Base-by-base conservation (phyloP, 2,329 filamentous ascomycete species). In the Cercospora sojina region DNA sequence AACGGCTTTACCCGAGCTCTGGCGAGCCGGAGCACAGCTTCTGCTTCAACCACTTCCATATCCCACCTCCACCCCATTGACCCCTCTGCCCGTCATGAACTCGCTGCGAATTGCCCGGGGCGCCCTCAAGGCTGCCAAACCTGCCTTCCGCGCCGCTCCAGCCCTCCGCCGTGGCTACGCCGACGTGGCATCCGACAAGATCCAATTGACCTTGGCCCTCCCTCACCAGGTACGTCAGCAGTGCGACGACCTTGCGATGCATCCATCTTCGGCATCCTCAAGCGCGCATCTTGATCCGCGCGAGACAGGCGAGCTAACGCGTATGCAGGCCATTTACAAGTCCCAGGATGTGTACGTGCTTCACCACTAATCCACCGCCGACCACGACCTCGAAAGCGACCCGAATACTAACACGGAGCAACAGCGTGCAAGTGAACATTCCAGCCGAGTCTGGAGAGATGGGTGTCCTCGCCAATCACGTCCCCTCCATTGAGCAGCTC, bases 381-480 rank as follows among this genome's bases (percentile, higher is more conserved):
- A 68, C 38, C 29, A 62, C 29, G 27, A 64, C 47, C 18, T 31
- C 41, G 59, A 62, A 20, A 38, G 25, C 47, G 43, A 65, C 29
- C 29, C 70, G 73, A 74, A 53, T 27, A 70, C 70, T 74, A 64
- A 75, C 65, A n/a, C 13, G 16, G 13, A 56, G 43, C 56, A 20
- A 83, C 78, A 93, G 91, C 83, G 90, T 98, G 79, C 95, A 99
- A 86, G 95, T 99, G 86, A 99, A 99, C 88, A 90, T 99, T 78
- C 91, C 95, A 80, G 95, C 95, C 79, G 95, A 97, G 82, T 96
- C 93, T 70, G 95, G 95, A 81, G 95, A 98, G 77, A 99, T 99
- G 95, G 95, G 95, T 91, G 90, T 99, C 77, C 91, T 99, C 79
- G 95, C 95, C 81, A 96, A 95, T 87, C 95, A 99, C 88, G 95